These are phyloP conservation scores for Boletus bicolor DNA, from an alignment of 768 basidiomycete species.

Conservation along the genomic window DNA sequence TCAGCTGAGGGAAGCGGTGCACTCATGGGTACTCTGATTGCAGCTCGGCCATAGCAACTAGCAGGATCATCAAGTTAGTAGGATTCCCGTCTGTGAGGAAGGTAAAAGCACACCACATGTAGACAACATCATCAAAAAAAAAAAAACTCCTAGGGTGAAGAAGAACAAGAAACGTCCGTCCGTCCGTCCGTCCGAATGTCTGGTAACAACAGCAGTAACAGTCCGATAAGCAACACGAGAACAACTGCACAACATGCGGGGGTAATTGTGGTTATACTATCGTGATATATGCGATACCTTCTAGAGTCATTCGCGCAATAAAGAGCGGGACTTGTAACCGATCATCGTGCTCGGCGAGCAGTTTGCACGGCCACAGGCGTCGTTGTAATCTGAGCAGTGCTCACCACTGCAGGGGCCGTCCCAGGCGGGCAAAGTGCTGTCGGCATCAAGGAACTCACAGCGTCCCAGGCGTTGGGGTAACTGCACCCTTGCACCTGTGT, in stretches of 20 bases:
- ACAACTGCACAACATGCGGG: background rate
- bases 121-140: background rate
- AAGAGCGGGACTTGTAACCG: background rate
- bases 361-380: background rate
- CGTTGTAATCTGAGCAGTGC: constrained; percentile 4
- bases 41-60: background rate
- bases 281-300: background rate
- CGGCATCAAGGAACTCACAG: constrained; percentile 47
- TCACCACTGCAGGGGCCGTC: background rate
- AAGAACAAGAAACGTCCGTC: constrained; percentile 1
- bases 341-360: constrained; percentile 7
- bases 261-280: background rate
- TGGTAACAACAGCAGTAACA: background rate
- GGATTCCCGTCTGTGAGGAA: background rate
- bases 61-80: constrained; percentile 1
- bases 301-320: background rate
- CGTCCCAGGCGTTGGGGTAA: constrained; percentile 66
- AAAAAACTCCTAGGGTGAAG: background rate
- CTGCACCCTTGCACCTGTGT: constrained; percentile 60
- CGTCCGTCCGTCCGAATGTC: background rate
- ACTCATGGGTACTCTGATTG: background rate
- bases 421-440: constrained; percentile 39
- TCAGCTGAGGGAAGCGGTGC: background rate
- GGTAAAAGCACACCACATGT: constrained; percentile 9
- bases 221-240: background rate